phyloP scores from a whole-genome alignment of 2,329 filamentous ascomycete species.

The Coniosporium tulheliwenetii region DNA sequence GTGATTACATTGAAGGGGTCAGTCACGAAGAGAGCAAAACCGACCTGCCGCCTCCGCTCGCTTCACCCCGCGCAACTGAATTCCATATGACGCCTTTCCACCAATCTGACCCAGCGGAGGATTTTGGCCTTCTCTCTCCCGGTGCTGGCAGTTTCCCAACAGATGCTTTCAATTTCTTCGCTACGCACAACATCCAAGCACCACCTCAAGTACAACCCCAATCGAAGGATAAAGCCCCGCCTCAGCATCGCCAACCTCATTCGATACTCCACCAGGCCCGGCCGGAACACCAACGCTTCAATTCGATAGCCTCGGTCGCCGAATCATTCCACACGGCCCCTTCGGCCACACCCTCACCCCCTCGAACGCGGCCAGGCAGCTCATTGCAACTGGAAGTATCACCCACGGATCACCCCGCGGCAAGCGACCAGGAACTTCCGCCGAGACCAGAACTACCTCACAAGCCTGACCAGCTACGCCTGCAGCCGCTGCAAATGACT shows the following conservation, averaged over 20 bases:
- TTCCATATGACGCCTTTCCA: background rate
- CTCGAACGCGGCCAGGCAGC: background rate
- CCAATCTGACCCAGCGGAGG: background rate
- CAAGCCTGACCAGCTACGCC: background rate
- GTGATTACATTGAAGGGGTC: background rate
- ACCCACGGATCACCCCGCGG: background rate
- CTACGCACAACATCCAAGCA: background rate
- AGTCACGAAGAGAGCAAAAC: background rate
- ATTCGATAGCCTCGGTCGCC: background rate
- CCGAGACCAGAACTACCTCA: background rate
- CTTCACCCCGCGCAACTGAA: conserved; percentile 1
- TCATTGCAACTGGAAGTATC: background rate
- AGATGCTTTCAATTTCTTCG: background rate
- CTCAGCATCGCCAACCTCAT: no score
- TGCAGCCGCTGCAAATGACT: background rate
- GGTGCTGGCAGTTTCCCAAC: background rate
- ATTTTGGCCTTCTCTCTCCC: background rate
- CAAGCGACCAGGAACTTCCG: background rate
- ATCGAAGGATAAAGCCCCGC: no score
- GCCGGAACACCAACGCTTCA: conserved; percentile 7
- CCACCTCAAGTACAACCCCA: no score
- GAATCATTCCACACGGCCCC: background rate
- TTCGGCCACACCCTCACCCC: background rate
- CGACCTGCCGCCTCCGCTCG: conserved; percentile 11
- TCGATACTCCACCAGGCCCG: background rate